These are phyloP conservation scores for Clarireedia paspali DNA, from an alignment of 2,329 filamentous ascomycete species.

Conservation along the genomic window DNA sequence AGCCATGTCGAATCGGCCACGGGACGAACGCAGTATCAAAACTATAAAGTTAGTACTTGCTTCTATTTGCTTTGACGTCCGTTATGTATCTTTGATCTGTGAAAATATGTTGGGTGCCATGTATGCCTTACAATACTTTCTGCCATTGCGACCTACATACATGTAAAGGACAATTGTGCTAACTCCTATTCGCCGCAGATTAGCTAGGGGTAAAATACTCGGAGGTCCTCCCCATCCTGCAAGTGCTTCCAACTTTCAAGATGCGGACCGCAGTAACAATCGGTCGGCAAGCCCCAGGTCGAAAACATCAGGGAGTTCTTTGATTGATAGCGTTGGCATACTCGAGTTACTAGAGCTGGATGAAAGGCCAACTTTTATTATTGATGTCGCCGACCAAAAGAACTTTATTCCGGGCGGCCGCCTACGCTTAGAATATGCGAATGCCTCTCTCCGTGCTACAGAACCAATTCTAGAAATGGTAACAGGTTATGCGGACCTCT, in stretches of 20 bases:
- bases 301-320: constrained; percentile 40
- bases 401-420: constrained; percentile 43
- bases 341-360: constrained; percentile 71
- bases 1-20: constrained; percentile 6
- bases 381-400: constrained; percentile 55
- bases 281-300: background rate
- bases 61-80: background rate
- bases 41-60: constrained; percentile 46
- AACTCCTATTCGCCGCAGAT: background rate
- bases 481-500: constrained; percentile 20
- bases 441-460: constrained; percentile 52
- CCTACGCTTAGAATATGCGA: constrained; percentile 60
- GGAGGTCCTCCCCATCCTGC: constrained; percentile 39
- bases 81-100: background rate
- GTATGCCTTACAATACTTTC: background rate
- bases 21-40: constrained; percentile 33
- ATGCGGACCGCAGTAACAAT: background rate
- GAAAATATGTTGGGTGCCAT: too few relatives aligned
- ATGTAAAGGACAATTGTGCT: background rate
- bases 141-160: background rate
- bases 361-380: constrained; percentile 66
- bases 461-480: constrained; percentile 24
- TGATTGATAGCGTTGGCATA: constrained; percentile 58
- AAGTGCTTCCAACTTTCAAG: background rate
- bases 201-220: constrained; percentile 1